These are phyloP conservation scores for Trypanosoma lewisi DNA, from an alignment of 208 protist species.

Conservation along the genomic window DNA sequence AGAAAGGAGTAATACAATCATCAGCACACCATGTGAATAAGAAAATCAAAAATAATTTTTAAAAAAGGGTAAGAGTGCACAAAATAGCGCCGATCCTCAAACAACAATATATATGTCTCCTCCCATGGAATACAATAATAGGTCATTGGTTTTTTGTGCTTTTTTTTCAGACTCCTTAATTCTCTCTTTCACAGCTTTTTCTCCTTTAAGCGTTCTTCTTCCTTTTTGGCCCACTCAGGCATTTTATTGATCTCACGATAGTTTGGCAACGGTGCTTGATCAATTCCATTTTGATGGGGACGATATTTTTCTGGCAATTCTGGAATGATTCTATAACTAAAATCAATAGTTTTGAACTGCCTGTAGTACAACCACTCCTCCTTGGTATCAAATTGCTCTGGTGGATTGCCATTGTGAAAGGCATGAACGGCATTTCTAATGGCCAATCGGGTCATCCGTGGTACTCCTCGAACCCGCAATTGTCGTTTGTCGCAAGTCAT, in stretches of 20 bases:
- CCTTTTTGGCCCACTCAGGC: conserved; percentile 82
- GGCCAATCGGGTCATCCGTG: conserved; percentile 58
- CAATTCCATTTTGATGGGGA: conserved; percentile 89
- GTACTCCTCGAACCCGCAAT: conserved; percentile 75
- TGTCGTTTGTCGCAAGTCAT: conserved; percentile 87
- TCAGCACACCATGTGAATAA: no score
- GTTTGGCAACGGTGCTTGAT: conserved; percentile 83
- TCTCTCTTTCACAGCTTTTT: not conserved
- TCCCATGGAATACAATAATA: no score
- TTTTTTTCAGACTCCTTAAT: no score
- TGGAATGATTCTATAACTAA: conserved; percentile 85
- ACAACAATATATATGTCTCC: no score
- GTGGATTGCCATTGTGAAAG: conserved; percentile 86
- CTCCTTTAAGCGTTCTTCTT: conserved; percentile 61
- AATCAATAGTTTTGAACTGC: conserved; percentile 91
- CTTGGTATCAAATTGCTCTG: conserved; percentile 87
- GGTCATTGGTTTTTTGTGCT: no score
- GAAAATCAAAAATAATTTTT: no score
- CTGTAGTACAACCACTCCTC: conserved; percentile 91
- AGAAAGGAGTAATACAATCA: no score
- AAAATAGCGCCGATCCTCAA: no score
- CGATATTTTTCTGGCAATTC: conserved; percentile 91
- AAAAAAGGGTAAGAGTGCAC: no score
- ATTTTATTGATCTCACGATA: conserved; percentile 89
- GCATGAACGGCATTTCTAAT: conserved; percentile 78